Evolutionary conservation across 139 green algal species (phyloP), one percentile per base, ranked within the genome.

Genomic region (Diplosphaera chodatii): DNA sequence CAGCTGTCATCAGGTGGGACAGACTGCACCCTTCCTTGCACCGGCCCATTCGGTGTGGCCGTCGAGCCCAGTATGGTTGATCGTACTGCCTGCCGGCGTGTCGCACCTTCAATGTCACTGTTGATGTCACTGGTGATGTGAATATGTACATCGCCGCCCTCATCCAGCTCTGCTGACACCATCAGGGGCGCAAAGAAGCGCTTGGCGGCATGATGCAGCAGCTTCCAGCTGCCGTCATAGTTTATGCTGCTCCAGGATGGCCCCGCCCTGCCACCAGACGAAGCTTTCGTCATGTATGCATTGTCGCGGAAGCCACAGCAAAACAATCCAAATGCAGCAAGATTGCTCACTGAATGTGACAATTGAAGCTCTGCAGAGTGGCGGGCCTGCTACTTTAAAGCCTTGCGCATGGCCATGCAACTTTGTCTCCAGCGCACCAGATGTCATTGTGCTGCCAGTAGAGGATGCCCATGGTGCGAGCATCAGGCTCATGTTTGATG

Each of bases 401-500:
- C n/a, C n/a, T n/a, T n/a, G n/a, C n/a, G n/a, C n/a, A n/a, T n/a
- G n/a, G n/a, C n/a, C n/a, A n/a, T n/a, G n/a, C n/a, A n/a, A n/a
- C n/a, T n/a, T n/a, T n/a, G n/a, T n/a, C 10, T 64, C 22, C 30
- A 22, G 23, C 29, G 72, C 85, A 32, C 88, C 88, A 93, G n/a
- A 94, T 79, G 69, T 94, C 86, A 37, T 92, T 92, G 25, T 92
- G 85, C 81, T 94, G 88, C 88, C 86, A 93, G 77, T 92, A 94
- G 30, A 96, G 81, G 32, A 94, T 77, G 1, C 90, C 90, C 85
- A 88, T 90, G 16, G 84, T 94, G 28, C 72, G 73, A 1, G 76
- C 80, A 27, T 69, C 32, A 8, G 85, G 77, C 40, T 88, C 76
- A 20, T 62, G 71, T 32, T 82, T 80, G 40, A 84, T 63, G n/a